phyloP scores from a whole-genome alignment of 306 rosid genomes.

The Vigna trinervia region DNA sequence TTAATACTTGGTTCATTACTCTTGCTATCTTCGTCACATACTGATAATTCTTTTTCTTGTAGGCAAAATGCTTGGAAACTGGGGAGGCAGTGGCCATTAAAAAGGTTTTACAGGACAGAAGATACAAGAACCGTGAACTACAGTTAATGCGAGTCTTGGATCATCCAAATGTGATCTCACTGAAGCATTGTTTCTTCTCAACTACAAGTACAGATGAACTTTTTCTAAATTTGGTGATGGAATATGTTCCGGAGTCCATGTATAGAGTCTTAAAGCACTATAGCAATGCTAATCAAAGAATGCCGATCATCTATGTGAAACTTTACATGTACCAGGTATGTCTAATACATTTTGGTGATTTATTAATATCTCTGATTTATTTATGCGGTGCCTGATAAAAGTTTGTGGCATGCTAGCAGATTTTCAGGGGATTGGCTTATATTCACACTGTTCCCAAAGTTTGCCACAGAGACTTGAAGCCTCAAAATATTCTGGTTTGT shows the following conservation, averaged over 20 bases:
- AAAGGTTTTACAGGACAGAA: conserved; percentile 89
- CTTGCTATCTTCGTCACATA: conserved; percentile 11
- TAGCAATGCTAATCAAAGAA: conserved; percentile 77
- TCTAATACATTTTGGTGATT: conserved; percentile 10
- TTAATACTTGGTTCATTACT: not conserved
- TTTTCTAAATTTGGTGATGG: conserved; percentile 96
- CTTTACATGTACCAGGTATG: conserved; percentile 92
- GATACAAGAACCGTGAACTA: conserved; percentile 90
- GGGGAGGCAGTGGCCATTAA: conserved; percentile 96
- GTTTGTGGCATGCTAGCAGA: conserved; percentile 53
- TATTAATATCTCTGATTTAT: not conserved
- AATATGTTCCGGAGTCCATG: conserved; percentile 93
- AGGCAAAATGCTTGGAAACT: conserved; percentile 98
- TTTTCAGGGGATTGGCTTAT: conserved; percentile 91
- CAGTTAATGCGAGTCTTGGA: conserved; percentile 98
- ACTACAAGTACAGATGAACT: conserved; percentile 89
- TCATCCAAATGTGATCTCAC: conserved; percentile 87
- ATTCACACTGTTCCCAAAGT: conserved; percentile 90
- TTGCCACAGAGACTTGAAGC: conserved; percentile 97
- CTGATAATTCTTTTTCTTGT: conserved; percentile 14
- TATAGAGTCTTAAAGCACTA: conserved; percentile 85
- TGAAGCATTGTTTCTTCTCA: conserved; percentile 98
- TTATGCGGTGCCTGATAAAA: conserved; percentile 27
- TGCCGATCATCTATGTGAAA: conserved; percentile 87
- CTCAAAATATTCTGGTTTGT: conserved; percentile 91